phyloP scores from a whole-genome alignment of 768 basidiomycete species.

The Leccinum subtestaceum region DNA sequence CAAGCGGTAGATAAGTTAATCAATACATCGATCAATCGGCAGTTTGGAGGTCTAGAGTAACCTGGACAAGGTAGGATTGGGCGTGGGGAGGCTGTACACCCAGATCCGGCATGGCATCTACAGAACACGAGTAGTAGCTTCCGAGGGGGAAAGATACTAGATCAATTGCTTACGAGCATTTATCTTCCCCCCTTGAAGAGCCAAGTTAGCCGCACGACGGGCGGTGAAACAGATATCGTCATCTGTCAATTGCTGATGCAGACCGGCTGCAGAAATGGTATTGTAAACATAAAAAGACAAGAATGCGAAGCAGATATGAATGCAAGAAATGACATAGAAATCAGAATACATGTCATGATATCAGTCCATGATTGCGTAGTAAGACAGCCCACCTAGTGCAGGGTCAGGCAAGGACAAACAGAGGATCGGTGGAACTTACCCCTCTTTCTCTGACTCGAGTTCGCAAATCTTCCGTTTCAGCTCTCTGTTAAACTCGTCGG shows the following conservation, averaged over 20 bases:
- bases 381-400: constrained; percentile 61
- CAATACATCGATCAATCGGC: not conserved
- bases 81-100: constrained; percentile 9
- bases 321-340: constrained; percentile 21
- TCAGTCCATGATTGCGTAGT: constrained; percentile 46
- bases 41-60: constrained; percentile 6
- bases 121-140: not conserved
- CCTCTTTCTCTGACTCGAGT: constrained; percentile 71
- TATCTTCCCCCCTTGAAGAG: constrained; percentile 20
- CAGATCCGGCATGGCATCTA: not conserved
- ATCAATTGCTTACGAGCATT: constrained; percentile 12
- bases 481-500: constrained; percentile 41
- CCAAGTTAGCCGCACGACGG: constrained; percentile 14
- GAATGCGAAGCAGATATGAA: constrained; percentile 16
- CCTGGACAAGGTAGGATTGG: constrained; percentile 2
- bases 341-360: constrained; percentile 32
- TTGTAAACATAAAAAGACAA: constrained; percentile 26
- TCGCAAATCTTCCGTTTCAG: constrained; percentile 70
- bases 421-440: constrained; percentile 47
- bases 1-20: not conserved
- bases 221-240: constrained; percentile 9
- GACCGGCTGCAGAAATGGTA: constrained; percentile 16
- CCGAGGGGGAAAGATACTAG: not conserved
- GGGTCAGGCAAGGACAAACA: constrained; percentile 10
- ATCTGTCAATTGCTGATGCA: constrained; percentile 15